Evolutionary conservation across 228 moss, liverwort and hornwort species (phyloP).

Genomic region (Sphagnum magellanicum): DNA sequence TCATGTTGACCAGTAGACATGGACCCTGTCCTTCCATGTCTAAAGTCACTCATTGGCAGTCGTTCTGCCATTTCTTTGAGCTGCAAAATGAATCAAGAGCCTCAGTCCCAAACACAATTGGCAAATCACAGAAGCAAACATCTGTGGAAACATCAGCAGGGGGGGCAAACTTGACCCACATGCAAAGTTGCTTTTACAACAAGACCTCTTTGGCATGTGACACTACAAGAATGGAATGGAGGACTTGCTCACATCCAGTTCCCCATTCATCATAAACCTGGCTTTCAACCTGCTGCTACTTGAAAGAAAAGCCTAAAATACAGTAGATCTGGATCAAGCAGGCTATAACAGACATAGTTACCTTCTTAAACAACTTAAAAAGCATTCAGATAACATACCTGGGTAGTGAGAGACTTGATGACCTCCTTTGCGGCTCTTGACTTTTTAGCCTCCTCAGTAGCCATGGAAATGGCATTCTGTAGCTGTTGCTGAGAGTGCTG

Average conservation of each 20-base stretch:
- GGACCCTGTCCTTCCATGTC: slow-evolving; percentile 58
- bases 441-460: slow-evolving; percentile 81
- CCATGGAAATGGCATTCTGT: slow-evolving; percentile 67
- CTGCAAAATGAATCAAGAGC: slow-evolving; percentile 29
- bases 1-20: slow-evolving; percentile 56
- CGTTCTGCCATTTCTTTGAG: slow-evolving; percentile 97
- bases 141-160: neutral
- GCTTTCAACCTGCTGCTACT: too few relatives aligned
- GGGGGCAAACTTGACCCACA: neutral
- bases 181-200: neutral
- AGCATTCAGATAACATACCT: slow-evolving; percentile 31
- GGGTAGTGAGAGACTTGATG: slow-evolving; percentile 87
- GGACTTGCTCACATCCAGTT: too few relatives aligned
- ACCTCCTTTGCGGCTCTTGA: slow-evolving; percentile 92
- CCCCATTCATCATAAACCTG: too few relatives aligned
- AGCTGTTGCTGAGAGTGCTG: slow-evolving; percentile 54
- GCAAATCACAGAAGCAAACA: neutral
- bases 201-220: too few relatives aligned
- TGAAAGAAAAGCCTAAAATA: too few relatives aligned
- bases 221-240: too few relatives aligned
- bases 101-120: neutral
- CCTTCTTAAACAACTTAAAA: too few relatives aligned
- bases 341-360: too few relatives aligned
- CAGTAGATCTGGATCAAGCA: too few relatives aligned
- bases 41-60: slow-evolving; percentile 75